Evolutionary conservation across 129 eudicot genomes (phyloP).

Genomic region (Helianthus tuberosus): DNA sequence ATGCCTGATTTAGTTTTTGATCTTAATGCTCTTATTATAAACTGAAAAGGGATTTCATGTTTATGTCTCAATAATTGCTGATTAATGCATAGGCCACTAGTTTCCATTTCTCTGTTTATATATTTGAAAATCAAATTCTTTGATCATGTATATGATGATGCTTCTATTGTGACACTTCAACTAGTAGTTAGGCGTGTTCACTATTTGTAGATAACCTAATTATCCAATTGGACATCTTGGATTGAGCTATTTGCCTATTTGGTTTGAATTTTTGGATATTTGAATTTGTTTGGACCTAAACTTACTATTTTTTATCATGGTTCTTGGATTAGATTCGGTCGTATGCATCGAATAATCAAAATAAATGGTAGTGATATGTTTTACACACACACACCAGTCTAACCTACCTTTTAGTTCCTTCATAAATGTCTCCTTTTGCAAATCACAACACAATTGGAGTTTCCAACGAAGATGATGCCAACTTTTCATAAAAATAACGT

Average conservation of each 20-base stretch:
- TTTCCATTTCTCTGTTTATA: background rate
- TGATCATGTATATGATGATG: background rate
- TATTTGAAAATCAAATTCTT: background rate
- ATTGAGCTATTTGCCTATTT: background rate
- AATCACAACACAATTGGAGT: background rate
- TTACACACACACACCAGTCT: background rate
- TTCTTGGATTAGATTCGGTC: background rate
- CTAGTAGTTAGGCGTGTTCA: background rate
- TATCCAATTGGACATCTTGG: slow-evolving; percentile 3
- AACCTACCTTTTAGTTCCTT: background rate
- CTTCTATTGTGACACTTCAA: background rate
- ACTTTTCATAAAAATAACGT: background rate
- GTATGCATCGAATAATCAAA: background rate
- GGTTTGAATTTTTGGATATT: background rate
- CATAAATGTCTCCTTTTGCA: background rate
- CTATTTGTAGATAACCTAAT: background rate
- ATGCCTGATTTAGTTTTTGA: slow-evolving; percentile 16
- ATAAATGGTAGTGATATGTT: background rate
- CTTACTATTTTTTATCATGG: background rate
- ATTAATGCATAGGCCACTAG: background rate
- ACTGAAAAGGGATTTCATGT: background rate
- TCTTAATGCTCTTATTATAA: slow-evolving; percentile 10
- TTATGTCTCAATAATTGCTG: slow-evolving; percentile 7
- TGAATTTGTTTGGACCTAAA: background rate
- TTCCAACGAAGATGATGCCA: background rate